Evolutionary conservation across 306 rosid genomes (phyloP), one percentile per base, ranked within the genome.

Genomic region (Glycyrrhiza uralensis): DNA sequence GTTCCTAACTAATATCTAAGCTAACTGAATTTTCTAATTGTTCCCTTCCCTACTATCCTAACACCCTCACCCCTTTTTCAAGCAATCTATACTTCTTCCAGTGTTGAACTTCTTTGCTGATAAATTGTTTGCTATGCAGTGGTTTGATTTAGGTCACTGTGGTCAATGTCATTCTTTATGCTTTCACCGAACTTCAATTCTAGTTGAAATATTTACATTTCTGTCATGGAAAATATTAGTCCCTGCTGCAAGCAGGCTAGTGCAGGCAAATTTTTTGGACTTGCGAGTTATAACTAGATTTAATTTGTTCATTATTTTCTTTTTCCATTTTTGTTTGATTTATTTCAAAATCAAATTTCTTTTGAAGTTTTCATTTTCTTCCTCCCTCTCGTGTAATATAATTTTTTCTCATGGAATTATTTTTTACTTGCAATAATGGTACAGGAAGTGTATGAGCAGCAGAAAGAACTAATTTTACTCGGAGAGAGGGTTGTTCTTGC

Each of bases 401-500:
- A 38, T 29, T 7, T 50, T 80, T 76, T 77, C 76, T 77, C 46
- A 65, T 35, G 35, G 26, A 38, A 20, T 45, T 52, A 18, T 60
- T 46, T 60, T 61, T 69, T 39, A 49, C 33, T 19, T 70, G 58
- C 69, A 50, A 57, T 58, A 66, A 29, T 86, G 58, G 72, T 59
- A 83, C 96, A 94, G 98, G 98, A 94, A 74, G 95, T 89, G 74
- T 89, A 89, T 81, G 98, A 94, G 72, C 97, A 90, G 78, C 98
- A 94, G 83, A 91, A 91, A 63, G 96, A 91, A 79, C 80, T 94
- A 79, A 86, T 91, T 73, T 81, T 94, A 86, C 75, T 85, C 30
- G 98, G 91, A 71, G 98, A 94, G 86, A 89, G 98, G 80, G 90
- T 85, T 85, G 98, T 94, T 79, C 98, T 94, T 70, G 97, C 92